Base-by-base conservation (phyloP, 352 stramenopile species). In the Albugo candida region DNA sequence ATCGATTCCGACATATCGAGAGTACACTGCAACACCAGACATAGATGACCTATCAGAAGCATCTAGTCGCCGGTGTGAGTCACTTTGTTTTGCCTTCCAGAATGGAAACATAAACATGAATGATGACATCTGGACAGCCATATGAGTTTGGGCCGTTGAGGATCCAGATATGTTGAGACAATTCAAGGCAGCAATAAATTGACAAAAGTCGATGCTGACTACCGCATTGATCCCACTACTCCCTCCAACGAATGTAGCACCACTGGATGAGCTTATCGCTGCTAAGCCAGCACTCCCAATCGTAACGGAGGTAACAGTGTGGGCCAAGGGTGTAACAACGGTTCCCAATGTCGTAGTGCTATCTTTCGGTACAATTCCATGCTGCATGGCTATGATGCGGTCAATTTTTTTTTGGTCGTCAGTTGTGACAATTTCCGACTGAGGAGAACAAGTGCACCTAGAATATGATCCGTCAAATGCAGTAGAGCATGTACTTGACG, bases 141-240 rank as follows among this genome's bases (percentile, higher is more conserved):
- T 81, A 24, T 81, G 54, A 14, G 70, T 47, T 47, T 86, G 52
- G 27, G 73, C 71, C 4, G 74, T 69, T 13, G 76, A 88, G 43
- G 81, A 82, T 45, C 76, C 72, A 8, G 68, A 47, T 21, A 88
- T 64, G 39, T 85, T 62, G 18, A 88, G 55, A 51, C 83, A 67
- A 49, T 83, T 83, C 43, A 85, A 62, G 13, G 83, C 62, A 35
- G 85, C 76, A 1, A 59, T 65, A 36, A 88, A 88, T 50, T 85
- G 72, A 42, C 73, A 84, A 37, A 88, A 70, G 46, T 88, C 76
- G 6, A 88, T 59, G 4, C 73, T 88, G 21, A 68, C 75, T 19
- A 84, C 67, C n/a, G 67, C 76, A 36, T 79, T 69, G 24, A 68
- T 79, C 13, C 67, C 73, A 13, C 70, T 70, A 31, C 24, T 31